phyloP scores from a whole-genome alignment of 441 rosid species.

The Erysimum cheiri region DNA sequence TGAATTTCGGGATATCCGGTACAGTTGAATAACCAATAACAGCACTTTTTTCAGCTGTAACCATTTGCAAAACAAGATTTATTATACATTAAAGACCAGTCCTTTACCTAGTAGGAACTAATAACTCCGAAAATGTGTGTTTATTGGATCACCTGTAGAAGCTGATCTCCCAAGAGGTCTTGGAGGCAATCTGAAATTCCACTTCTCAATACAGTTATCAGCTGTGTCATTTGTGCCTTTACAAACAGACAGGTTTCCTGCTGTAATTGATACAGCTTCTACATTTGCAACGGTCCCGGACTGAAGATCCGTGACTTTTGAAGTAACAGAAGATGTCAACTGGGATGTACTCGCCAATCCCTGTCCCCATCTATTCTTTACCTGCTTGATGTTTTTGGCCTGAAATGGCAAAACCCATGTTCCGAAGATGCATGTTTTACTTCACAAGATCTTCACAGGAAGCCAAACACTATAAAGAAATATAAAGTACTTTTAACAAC shows the following conservation, averaged over 20 bases:
- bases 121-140: neutral
- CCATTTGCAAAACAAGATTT: conserved; percentile 39
- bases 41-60: conserved; percentile 50
- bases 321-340: conserved; percentile 35
- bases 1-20: conserved; percentile 49
- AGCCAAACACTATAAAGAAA: conserved; percentile 16
- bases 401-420: conserved; percentile 20
- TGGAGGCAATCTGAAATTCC: conserved; percentile 37
- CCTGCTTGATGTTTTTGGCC: conserved; percentile 41
- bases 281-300: conserved; percentile 25
- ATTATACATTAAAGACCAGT: conserved; percentile 11
- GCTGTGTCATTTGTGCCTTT: conserved; percentile 28
- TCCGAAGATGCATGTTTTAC: conserved; percentile 22
- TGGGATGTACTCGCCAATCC: conserved; percentile 24
- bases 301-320: conserved; percentile 41
- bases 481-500: conserved; percentile 53
- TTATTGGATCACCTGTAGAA: conserved; percentile 32
- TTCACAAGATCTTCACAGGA: conserved; percentile 32
- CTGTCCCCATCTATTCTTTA: conserved; percentile 14
- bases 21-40: conserved; percentile 40
- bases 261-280: conserved; percentile 28
- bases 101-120: neutral
- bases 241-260: conserved; percentile 24
- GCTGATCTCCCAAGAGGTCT: conserved; percentile 34
- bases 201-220: conserved; percentile 32